A percentile compares a stretch with the other conserved stretches of the same genome.
Conservation (phyloP, 2,329 filamentous ascomycete species). For the Fusarium sp. region DNA sequence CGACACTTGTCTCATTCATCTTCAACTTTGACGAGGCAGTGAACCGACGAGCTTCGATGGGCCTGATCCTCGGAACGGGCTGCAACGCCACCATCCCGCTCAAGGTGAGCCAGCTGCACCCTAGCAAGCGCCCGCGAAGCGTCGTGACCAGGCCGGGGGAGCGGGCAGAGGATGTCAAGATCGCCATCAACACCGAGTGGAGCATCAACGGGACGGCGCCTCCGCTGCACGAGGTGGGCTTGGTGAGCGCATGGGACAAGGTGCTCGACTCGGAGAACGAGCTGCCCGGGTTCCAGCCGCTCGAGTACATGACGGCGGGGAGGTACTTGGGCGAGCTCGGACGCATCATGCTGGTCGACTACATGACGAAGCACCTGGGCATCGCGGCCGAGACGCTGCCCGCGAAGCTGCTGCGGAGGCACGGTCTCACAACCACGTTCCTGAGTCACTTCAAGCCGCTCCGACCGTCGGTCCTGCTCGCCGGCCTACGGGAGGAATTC, state of each 20-base stretch:
- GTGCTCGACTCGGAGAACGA: constrained; percentile 72
- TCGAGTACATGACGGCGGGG: constrained; percentile 85
- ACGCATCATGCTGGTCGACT: constrained; percentile 72
- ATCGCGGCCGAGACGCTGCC: constrained; percentile 60
- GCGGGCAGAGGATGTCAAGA: constrained; percentile 62
- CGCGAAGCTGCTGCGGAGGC: constrained; percentile 60
- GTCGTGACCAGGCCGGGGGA: constrained; percentile 59
- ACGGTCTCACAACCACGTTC: constrained; percentile 74
- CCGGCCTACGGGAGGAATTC: constrained; percentile 61
- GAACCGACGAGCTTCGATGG: constrained; percentile 75
- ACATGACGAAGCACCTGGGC: constrained; percentile 58
- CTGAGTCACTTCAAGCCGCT: constrained; percentile 72
- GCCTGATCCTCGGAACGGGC: constrained; percentile 81
- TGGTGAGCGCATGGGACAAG: constrained; percentile 76
- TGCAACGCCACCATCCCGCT: constrained; percentile 82
- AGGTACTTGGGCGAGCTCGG: constrained; percentile 80
- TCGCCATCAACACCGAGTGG: constrained; percentile 85
- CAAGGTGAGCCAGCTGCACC: constrained; percentile 66
- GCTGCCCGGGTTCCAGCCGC: constrained; percentile 77
- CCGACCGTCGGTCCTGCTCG: constrained; percentile 53
- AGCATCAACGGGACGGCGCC: constrained; percentile 77
- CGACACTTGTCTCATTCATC: constrained; percentile 78
- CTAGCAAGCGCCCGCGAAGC: constrained; percentile 64
- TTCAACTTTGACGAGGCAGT: constrained; percentile 70
- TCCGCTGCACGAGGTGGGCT: constrained; percentile 66